Percentiles rank a stretch among this genome's conserved stretches.
phyloP scores from a whole-genome alignment of 352 stramenopile species.

The Plasmopara muralis region DNA sequence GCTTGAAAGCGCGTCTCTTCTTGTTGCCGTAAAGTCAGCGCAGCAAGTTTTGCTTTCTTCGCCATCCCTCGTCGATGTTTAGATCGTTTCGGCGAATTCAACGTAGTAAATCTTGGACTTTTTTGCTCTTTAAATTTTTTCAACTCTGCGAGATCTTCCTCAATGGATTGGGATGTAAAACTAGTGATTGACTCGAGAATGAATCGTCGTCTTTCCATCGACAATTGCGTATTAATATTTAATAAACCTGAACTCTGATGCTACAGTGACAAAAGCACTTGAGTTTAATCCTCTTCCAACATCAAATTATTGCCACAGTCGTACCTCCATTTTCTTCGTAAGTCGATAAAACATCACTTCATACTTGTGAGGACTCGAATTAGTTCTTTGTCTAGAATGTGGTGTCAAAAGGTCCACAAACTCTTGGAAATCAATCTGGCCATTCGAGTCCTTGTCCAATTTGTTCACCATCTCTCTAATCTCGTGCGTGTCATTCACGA shows the following conservation, averaged over 20 bases:
- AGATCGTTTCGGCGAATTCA: conserved; percentile 7
- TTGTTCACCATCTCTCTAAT: conserved; percentile 51
- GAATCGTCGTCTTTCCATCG: conserved; percentile 63
- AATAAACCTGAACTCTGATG: conserved; percentile 64
- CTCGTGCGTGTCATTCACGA: conserved; percentile 59
- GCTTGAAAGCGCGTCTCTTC: conserved; percentile 55
- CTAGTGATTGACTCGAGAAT: conserved; percentile 70
- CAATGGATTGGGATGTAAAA: conserved; percentile 39
- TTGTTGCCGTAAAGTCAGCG: conserved; percentile 39
- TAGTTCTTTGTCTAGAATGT: conserved; percentile 36
- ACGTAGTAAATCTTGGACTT: not conserved
- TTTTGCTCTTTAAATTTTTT: conserved; percentile 21
- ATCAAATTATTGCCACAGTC: not conserved
- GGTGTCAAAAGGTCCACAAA: conserved; percentile 74
- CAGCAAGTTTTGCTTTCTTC: conserved; percentile 48
- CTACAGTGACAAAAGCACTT: conserved; percentile 19
- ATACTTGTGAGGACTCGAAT: conserved; percentile 38
- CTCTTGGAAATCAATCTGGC: conserved; percentile 71
- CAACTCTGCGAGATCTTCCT: conserved; percentile 47
- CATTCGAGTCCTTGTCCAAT: conserved; percentile 67
- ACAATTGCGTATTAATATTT: conserved; percentile 73
- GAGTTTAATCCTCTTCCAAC: not conserved
- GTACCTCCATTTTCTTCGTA: conserved; percentile 75
- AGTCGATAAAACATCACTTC: conserved; percentile 68
- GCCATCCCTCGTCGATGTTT: conserved; percentile 22